Base-by-base conservation (phyloP, 768 basidiomycete species). In the Flagelloscypha sp. region DNA sequence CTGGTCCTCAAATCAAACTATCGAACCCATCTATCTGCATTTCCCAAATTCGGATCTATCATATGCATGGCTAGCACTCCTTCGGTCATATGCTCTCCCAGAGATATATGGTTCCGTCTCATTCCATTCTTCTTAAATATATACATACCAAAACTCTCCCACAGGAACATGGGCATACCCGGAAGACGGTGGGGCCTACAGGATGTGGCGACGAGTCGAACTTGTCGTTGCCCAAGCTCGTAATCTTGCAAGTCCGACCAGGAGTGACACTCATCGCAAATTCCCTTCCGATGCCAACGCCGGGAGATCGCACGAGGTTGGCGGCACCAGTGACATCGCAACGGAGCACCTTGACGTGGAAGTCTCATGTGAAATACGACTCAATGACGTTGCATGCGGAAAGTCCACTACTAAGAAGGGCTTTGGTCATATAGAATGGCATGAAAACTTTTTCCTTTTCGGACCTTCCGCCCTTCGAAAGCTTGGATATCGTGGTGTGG, bases 121-220 rank as follows among this genome's bases (percentile, higher is more conserved):
- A n/a, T n/a, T n/a, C n/a, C n/a, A n/a, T n/a, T n/a, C n/a, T n/a
- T n/a, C n/a, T n/a, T n/a, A n/a, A n/a, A n/a, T n/a, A n/a, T n/a
- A n/a, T n/a, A n/a, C n/a, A n/a, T n/a, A n/a, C n/a, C n/a, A n/a
- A n/a, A n/a, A n/a, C n/a, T n/a, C n/a, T n/a, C n/a, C n/a, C n/a
- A n/a, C n/a, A n/a, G n/a, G n/a, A n/a, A n/a, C 66, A 44, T 59
- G 68, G 52, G 62, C 67, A 44, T 62, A 63, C 24, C 65, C 73
- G 15, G 48, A 56, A 33, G 78, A 79, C 41, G 83, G 80, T 27
- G 86, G 86, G 6, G 72, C 83, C 8, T 88, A 85, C 57, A 78
- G 88, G 36, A 83, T 90, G 74, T 90, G 84, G 83, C 70, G 89
- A 33, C 82, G 84, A 53, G 68, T 90, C 16, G 76, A 84, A 43